A percentile compares a stretch with the other conserved stretches of the same genome.
Evolutionary conservation across 2,329 filamentous ascomycete species (phyloP).

Genomic region (Colletotrichum endophyticum): DNA sequence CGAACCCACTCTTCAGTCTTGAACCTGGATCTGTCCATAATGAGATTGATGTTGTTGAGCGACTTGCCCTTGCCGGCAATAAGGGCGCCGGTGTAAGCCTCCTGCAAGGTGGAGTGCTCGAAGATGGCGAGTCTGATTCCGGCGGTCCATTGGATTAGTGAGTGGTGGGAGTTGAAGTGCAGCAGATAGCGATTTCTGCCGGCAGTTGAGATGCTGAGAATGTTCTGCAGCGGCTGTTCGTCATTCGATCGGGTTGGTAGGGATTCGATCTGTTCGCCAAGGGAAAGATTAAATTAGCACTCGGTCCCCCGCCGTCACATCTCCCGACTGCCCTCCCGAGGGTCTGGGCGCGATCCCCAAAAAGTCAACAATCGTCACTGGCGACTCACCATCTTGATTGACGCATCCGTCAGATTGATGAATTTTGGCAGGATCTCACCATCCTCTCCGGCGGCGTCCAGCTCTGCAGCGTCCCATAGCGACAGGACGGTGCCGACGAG

Average conservation of each 20-base stretch:
- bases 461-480: slow-evolving; percentile 91
- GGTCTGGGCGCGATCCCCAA: not conserved
- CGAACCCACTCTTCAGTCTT: slow-evolving; percentile 92
- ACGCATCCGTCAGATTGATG: slow-evolving; percentile 96
- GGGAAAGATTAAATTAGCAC: slow-evolving; percentile 7
- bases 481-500: slow-evolving; percentile 94
- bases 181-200: slow-evolving; percentile 94
- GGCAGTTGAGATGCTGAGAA: slow-evolving; percentile 93
- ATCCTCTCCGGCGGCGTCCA: slow-evolving; percentile 85
- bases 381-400: slow-evolving; percentile 87
- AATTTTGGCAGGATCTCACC: slow-evolving; percentile 89
- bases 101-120: slow-evolving; percentile 90
- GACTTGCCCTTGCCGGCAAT: slow-evolving; percentile 92
- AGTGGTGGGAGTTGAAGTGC: slow-evolving; percentile 95
- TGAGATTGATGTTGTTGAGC: slow-evolving; percentile 87
- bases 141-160: slow-evolving; percentile 93
- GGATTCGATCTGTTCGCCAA: slow-evolving; percentile 73
- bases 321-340: not conserved
- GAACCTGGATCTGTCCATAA: slow-evolving; percentile 81
- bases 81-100: slow-evolving; percentile 94
- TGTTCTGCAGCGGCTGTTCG: slow-evolving; percentile 87
- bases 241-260: slow-evolving; percentile 80
- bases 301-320: not conserved
- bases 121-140: slow-evolving; percentile 93
- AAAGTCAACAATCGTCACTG: not conserved